phyloP scores from a whole-genome alignment of 129 eudicot species.

The Apium graveolens region DNA sequence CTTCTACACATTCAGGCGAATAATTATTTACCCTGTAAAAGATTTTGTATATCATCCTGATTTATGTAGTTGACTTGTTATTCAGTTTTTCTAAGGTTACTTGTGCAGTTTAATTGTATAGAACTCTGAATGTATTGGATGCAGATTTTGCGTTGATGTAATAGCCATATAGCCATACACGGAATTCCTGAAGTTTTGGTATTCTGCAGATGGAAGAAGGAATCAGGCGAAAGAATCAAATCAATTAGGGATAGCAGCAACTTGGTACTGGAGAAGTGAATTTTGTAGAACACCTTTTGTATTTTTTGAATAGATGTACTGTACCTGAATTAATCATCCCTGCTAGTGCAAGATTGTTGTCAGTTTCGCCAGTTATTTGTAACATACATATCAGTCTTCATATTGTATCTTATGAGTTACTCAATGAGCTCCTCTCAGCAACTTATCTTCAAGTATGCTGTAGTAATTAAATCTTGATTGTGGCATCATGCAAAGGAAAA shows the following conservation, averaged over 20 bases:
- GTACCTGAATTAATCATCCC: background rate
- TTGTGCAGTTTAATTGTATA: background rate
- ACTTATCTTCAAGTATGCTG: background rate
- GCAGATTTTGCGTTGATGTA: background rate
- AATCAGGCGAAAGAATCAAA: background rate
- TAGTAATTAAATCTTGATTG: background rate
- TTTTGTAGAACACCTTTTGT: slow-evolving; percentile 1
- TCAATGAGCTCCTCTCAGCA: background rate
- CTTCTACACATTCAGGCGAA: background rate
- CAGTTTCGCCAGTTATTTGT: background rate
- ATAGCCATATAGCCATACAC: background rate
- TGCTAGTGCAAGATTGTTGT: background rate
- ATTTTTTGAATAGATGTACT: slow-evolving; percentile 3
- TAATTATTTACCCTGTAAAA: background rate
- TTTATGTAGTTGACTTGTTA: background rate
- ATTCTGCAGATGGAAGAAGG: slow-evolving; percentile 5
- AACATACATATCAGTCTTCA: background rate
- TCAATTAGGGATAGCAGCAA: background rate
- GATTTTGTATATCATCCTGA: background rate
- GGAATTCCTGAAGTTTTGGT: background rate
- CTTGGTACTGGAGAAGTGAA: background rate
- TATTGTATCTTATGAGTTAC: background rate
- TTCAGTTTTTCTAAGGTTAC: background rate
- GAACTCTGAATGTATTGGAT: background rate
- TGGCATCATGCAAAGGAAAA: background rate